Conservation (phyloP, 768 basidiomycete genomes). For the Tricholoma saponaceum region DNA sequence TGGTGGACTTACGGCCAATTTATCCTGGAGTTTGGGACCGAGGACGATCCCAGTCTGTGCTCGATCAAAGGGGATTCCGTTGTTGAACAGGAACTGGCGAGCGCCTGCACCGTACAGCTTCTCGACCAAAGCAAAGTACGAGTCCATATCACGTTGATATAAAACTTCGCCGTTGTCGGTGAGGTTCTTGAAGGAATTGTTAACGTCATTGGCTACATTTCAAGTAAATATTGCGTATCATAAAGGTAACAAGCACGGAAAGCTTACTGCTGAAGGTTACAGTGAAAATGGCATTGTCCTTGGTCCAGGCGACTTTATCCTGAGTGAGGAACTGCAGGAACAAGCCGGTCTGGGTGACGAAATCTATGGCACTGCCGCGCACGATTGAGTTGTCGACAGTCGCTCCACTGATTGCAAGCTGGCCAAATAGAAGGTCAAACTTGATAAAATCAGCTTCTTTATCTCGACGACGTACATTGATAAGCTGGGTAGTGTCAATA, state of each 20-base stretch:
- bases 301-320: constrained; percentile 16
- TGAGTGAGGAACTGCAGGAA: constrained; percentile 15
- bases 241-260: not conserved
- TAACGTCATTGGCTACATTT: constrained; percentile 18
- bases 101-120: constrained; percentile 17
- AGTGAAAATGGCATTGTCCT: constrained; percentile 14
- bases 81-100: constrained; percentile 19
- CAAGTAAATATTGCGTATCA: not conserved
- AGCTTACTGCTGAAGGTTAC: constrained; percentile 19
- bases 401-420: constrained; percentile 20
- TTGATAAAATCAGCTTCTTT: too few relatives aligned
- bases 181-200: constrained; percentile 14
- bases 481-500: constrained; percentile 3
- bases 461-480: constrained; percentile 9
- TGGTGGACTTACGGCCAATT: constrained; percentile 11
- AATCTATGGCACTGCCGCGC: constrained; percentile 13
- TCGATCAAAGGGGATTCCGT: constrained; percentile 19
- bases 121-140: constrained; percentile 17
- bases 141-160: constrained; percentile 13
- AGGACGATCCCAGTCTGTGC: constrained; percentile 13
- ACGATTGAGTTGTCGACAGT: constrained; percentile 15
- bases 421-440: not conserved
- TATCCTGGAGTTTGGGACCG: constrained; percentile 13
- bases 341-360: constrained; percentile 16
- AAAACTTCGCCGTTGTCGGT: constrained; percentile 15